A percentile compares a stretch with the other conserved stretches of the same genome.
Evolutionary conservation across 805 yeast species (phyloP).

Genomic region (Wickerhamiella shivajii): DNA sequence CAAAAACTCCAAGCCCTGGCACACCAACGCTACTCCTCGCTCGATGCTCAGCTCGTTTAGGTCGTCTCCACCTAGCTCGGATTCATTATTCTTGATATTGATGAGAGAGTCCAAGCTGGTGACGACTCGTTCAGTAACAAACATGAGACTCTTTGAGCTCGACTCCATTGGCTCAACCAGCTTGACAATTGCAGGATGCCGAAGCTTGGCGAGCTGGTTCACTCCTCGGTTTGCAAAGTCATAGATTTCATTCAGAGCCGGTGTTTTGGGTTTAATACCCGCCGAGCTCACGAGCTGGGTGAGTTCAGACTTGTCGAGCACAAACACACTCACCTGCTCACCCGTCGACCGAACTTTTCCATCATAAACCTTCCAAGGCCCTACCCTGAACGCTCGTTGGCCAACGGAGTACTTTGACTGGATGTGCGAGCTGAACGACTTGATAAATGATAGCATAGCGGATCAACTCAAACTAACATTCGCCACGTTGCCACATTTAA

Average conservation of each 20-base stretch:
- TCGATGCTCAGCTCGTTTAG: slow-evolving; percentile 60
- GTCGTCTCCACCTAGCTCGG: slow-evolving; percentile 29
- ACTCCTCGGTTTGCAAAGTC: slow-evolving; percentile 55
- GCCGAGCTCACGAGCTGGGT: slow-evolving; percentile 40
- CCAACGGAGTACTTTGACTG: slow-evolving; percentile 45
- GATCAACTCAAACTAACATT: not conserved
- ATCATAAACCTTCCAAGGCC: slow-evolving; percentile 74
- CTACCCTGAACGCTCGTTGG: slow-evolving; percentile 54
- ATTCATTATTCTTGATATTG: slow-evolving; percentile 20
- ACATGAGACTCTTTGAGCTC: slow-evolving; percentile 56
- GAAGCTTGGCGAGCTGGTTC: slow-evolving; percentile 56
- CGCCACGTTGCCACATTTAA: too few relatives aligned
- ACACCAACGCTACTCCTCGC: slow-evolving; percentile 67
- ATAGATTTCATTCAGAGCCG: slow-evolving; percentile 44
- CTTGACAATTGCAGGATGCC: slow-evolving; percentile 79
- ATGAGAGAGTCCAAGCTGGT: slow-evolving; percentile 37
- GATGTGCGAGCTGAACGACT: slow-evolving; percentile 20
- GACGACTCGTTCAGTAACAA: slow-evolving; percentile 71
- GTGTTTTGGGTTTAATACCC: slow-evolving; percentile 33
- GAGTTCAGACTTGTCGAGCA: slow-evolving; percentile 67
- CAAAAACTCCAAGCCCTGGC: slow-evolving; percentile 67
- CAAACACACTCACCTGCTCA: slow-evolving; percentile 57
- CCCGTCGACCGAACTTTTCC: slow-evolving; percentile 48
- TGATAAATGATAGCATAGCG: slow-evolving; percentile 18
- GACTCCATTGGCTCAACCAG: slow-evolving; percentile 84